A percentile compares a stretch with the other conserved stretches of the same genome.
Conservation (phyloP, 352 stramenopile genomes). For the Globisporangium carolinianum region DNA sequence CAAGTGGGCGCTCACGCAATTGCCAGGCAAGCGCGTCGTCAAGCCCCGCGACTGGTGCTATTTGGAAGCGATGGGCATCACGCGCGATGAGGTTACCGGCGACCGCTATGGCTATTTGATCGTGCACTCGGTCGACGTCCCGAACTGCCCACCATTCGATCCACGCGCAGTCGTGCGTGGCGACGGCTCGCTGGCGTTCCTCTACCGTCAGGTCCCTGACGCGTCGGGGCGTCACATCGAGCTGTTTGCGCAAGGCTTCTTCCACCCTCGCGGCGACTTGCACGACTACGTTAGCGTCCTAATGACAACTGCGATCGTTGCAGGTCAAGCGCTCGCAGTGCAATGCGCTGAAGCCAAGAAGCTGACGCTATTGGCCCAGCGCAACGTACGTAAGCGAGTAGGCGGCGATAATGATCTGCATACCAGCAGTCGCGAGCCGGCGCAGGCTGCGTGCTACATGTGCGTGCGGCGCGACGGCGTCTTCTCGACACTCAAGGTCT, state of each 20-base stretch:
- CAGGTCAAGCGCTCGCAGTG: conserved; percentile 24
- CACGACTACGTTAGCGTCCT: conserved; percentile 21
- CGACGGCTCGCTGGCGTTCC: conserved; percentile 18
- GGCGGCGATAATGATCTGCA: neutral
- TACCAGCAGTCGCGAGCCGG: neutral
- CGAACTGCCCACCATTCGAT: conserved; percentile 32
- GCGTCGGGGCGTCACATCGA: conserved; percentile 24
- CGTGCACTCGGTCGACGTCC: conserved; percentile 38
- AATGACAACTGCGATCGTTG: conserved; percentile 30
- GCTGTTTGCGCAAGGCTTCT: conserved; percentile 35
- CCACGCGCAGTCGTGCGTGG: conserved; percentile 21
- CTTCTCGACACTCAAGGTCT: conserved; percentile 16
- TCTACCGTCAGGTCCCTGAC: conserved; percentile 31
- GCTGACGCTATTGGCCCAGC: conserved; percentile 31
- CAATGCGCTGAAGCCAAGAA: conserved; percentile 47
- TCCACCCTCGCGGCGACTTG: conserved; percentile 31
- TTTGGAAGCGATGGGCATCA: conserved; percentile 43
- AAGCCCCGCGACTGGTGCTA: conserved; percentile 21
- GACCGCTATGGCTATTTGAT: conserved; percentile 34
- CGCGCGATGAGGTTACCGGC: conserved; percentile 18
- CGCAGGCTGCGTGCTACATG: conserved; percentile 11
- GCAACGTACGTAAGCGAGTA: conserved; percentile 1
- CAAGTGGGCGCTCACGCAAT: conserved; percentile 42
- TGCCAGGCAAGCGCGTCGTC: conserved; percentile 18
- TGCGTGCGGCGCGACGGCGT: conserved; percentile 14